A percentile compares a stretch with the other conserved stretches of the same genome.
Evolutionary conservation across 805 yeast species (phyloP).

Genomic region (Candida succiphila): DNA sequence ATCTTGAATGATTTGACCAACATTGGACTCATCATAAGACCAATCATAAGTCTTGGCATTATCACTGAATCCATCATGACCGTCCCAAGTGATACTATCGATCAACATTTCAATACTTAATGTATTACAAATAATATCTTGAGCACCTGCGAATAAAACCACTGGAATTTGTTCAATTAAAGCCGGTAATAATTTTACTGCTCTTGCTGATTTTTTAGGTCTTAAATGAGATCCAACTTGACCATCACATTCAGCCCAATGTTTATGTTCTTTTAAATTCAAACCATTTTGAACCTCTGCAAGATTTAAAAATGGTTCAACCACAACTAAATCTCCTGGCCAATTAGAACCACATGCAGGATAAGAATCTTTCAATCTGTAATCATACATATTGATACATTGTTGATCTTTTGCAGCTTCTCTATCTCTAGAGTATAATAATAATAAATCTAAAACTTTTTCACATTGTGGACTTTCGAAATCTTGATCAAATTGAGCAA

Average conservation of each 20-base stretch:
- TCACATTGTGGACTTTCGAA: slow-evolving; percentile 26
- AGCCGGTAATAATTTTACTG: slow-evolving; percentile 58
- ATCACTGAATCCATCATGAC: slow-evolving; percentile 40
- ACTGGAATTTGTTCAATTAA: slow-evolving; percentile 52
- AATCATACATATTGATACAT: slow-evolving; percentile 82
- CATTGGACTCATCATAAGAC: slow-evolving; percentile 30
- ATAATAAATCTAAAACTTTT: slow-evolving; percentile 28
- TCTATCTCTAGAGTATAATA: slow-evolving; percentile 20
- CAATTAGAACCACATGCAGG: slow-evolving; percentile 91
- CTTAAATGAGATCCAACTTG: slow-evolving; percentile 42
- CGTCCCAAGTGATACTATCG: slow-evolving; percentile 54
- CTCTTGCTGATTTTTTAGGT: slow-evolving; percentile 45
- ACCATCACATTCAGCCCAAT: slow-evolving; percentile 75
- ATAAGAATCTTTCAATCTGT: slow-evolving; percentile 54
- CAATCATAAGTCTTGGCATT: slow-evolving; percentile 25
- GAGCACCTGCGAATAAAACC: slow-evolving; percentile 75
- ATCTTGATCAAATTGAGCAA: slow-evolving; percentile 20
- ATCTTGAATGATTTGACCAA: slow-evolving; percentile 35
- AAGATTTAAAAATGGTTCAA: slow-evolving; percentile 39
- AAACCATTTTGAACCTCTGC: slow-evolving; percentile 38
- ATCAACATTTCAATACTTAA: slow-evolving; percentile 65
- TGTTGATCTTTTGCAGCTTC: slow-evolving; percentile 25
- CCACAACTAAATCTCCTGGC: slow-evolving; percentile 57
- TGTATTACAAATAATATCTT: slow-evolving; percentile 82
- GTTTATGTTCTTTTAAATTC: slow-evolving; percentile 29